phyloP scores from a whole-genome alignment of 169 alveolate genomes.

The Plasmodium cynomolgi region DNA sequence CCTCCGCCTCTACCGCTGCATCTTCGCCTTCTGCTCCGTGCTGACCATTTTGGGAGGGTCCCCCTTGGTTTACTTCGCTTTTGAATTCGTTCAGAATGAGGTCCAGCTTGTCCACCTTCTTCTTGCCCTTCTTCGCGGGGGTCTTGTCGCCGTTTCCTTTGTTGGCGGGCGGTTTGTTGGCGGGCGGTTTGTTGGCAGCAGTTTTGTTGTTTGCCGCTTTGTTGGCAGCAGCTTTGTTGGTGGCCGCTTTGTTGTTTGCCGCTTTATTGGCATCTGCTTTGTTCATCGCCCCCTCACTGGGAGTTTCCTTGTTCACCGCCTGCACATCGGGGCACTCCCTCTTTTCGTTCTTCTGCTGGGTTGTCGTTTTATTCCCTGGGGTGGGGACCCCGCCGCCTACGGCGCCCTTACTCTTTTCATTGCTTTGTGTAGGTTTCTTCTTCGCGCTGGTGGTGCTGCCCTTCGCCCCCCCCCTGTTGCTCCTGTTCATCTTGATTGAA shows the following conservation, averaged over 20 bases:
- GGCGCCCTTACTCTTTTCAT: neutral
- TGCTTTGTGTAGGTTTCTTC: neutral
- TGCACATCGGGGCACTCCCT: neutral
- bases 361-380: neutral
- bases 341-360: slow-evolving; percentile 2
- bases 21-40: neutral
- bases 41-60: neutral
- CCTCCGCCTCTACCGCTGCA: slow-evolving; percentile 27
- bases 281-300: neutral
- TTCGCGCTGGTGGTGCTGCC: neutral
- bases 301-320: neutral
- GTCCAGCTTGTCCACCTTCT: slow-evolving; percentile 50
- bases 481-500: neutral
- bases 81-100: slow-evolving; percentile 48
- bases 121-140: slow-evolving; percentile 40
- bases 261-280: neutral
- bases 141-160: neutral
- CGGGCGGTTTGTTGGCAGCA: neutral
- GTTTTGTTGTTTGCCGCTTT: neutral
- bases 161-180: neutral
- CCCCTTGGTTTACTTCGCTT: neutral
- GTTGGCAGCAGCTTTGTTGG: neutral
- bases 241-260: neutral
- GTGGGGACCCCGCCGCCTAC: neutral
- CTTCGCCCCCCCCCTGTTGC: slow-evolving; percentile 4